Evolutionary conservation across 2,329 filamentous ascomycete species (phyloP).

Genomic region (Microdochium trichocladiopsis): DNA sequence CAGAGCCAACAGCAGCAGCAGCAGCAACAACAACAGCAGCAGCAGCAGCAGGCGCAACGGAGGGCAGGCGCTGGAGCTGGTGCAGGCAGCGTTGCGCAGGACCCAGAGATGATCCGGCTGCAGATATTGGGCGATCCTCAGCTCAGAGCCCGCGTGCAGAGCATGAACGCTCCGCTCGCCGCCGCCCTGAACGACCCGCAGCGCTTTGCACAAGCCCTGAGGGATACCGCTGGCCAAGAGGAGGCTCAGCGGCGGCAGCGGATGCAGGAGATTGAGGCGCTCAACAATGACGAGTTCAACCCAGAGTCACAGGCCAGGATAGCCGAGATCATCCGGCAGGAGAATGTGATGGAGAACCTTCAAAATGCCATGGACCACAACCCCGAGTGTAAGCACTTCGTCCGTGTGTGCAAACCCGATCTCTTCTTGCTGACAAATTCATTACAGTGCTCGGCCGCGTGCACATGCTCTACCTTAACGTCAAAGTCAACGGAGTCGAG

Average conservation of each 20-base stretch:
- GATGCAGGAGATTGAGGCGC: conserved; percentile 71
- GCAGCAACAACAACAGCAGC: conserved; percentile 21
- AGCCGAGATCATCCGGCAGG: conserved; percentile 93
- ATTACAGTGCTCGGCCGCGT: conserved; percentile 80
- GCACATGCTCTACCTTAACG: conserved; percentile 92
- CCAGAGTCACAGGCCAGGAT: conserved; percentile 86
- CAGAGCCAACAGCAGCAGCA: conserved; percentile 26
- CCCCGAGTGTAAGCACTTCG: conserved; percentile 69
- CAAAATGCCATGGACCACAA: conserved; percentile 97
- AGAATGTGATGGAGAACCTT: conserved; percentile 89
- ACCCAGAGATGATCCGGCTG: conserved; percentile 76
- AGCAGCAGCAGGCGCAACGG: conserved; percentile 22
- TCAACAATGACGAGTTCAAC: conserved; percentile 95
- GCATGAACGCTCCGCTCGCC: conserved; percentile 70
- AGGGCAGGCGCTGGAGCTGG: conserved; percentile 18
- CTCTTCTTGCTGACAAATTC: conserved; percentile 9
- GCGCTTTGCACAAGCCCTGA: conserved; percentile 68
- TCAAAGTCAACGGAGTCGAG: conserved; percentile 86
- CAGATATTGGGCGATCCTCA: conserved; percentile 75
- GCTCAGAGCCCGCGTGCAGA: conserved; percentile 62
- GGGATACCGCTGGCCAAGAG: conserved; percentile 62
- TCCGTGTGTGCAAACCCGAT: background rate
- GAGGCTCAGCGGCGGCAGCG: conserved; percentile 68
- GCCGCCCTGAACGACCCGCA: conserved; percentile 67
- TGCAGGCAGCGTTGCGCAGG: conserved; percentile 34